Evolutionary conservation across 176 grass and related monocot species (phyloP).

Genomic region (Saccharum officinarum): DNA sequence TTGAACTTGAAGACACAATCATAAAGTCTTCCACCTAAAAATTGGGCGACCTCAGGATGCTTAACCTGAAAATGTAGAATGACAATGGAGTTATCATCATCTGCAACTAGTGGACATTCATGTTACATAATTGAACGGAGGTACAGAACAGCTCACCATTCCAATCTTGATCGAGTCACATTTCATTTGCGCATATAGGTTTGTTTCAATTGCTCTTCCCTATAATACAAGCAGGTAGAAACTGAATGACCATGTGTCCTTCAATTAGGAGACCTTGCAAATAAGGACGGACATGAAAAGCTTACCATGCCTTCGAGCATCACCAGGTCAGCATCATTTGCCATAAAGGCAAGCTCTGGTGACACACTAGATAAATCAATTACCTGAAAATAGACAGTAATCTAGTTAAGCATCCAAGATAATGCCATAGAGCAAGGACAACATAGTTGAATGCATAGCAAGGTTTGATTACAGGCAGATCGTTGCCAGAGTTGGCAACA

Average conservation of each 20-base stretch:
- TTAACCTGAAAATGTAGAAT: conserved; percentile 64
- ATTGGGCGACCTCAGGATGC: conserved; percentile 94
- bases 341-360: conserved; percentile 80
- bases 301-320: conserved; percentile 96
- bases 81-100: not conserved
- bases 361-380: conserved; percentile 87
- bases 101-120: not conserved
- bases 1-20: conserved; percentile 98
- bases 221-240: conserved; percentile 35
- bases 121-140: not conserved
- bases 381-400: conserved; percentile 51
- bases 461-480: conserved; percentile 69
- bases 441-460: not conserved
- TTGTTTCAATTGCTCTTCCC: conserved; percentile 97
- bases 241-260: not conserved
- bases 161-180: conserved; percentile 98
- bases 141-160: conserved; percentile 57
- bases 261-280: not conserved
- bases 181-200: conserved; percentile 89
- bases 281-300: not conserved
- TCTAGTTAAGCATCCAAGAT: conserved; percentile 1
- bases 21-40: conserved; percentile 96
- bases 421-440: not conserved
- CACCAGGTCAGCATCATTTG: conserved; percentile 82
- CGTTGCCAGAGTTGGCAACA: conserved; percentile 95